These are phyloP conservation scores for Plasmopara halstedii DNA, from an alignment of 352 stramenopile species.

Conservation along the genomic window DNA sequence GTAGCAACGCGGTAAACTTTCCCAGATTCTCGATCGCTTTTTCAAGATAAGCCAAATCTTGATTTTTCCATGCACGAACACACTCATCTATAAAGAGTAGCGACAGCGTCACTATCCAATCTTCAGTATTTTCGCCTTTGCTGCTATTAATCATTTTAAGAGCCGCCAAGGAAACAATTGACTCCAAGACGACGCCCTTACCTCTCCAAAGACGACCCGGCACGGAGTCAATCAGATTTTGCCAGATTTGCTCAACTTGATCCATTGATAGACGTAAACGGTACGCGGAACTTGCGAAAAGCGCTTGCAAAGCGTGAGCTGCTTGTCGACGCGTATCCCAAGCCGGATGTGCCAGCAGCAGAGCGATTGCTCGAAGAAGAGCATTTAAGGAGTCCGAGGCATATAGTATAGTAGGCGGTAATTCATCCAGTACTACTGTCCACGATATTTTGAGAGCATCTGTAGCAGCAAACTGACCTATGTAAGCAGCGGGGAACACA, in stretches of 20 bases:
- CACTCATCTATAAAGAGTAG: conserved; percentile 47
- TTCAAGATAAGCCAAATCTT: conserved; percentile 64
- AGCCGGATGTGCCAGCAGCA: conserved; percentile 53
- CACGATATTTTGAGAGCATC: conserved; percentile 40
- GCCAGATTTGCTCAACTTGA: conserved; percentile 47
- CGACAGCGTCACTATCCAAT: conserved; percentile 26
- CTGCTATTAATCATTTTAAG: conserved; percentile 17
- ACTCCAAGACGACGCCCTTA: conserved; percentile 69
- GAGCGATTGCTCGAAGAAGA: conserved; percentile 30
- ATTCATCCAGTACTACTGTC: conserved; percentile 50
- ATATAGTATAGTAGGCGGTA: conserved; percentile 59
- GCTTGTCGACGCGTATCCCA: conserved; percentile 73
- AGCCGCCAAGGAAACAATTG: conserved; percentile 42
- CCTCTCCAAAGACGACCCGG: conserved; percentile 67
- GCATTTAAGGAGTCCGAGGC: conserved; percentile 37
- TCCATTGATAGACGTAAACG: conserved; percentile 29
- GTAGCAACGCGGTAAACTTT: conserved; percentile 32
- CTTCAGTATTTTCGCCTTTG: not conserved
- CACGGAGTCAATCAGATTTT: conserved; percentile 38
- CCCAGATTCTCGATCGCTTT: conserved; percentile 50
- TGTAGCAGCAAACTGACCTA: conserved; percentile 58
- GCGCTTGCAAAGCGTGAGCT: conserved; percentile 47
- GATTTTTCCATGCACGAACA: conserved; percentile 51
- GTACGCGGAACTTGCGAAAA: conserved; percentile 46
- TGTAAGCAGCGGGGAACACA: conserved; percentile 66